A percentile compares a stretch with the other conserved stretches of the same genome.
These are phyloP conservation scores for Rhodotorula sp. DNA, from an alignment of 1,284 basidiomycete genomes.

Conservation along the genomic window DNA sequence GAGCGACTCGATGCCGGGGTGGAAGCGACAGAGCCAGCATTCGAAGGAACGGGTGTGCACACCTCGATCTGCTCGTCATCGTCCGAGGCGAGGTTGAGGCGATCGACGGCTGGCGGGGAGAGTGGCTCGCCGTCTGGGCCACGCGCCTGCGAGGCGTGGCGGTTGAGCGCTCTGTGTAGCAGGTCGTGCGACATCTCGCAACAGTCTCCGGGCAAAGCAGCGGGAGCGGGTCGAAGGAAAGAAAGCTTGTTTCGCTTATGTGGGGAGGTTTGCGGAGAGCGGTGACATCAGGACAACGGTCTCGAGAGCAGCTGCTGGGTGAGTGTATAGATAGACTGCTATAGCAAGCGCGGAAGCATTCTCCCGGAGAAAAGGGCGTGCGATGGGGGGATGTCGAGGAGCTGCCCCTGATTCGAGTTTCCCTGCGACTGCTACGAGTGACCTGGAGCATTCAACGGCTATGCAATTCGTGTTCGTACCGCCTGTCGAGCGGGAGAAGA, in stretches of 20 bases:
- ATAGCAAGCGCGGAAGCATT: no score
- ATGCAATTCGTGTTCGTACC: no score
- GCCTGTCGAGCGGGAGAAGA: no score
- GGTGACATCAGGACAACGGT: no score
- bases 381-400: no score
- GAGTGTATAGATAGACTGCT: no score
- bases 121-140: constrained; percentile 6
- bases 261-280: no score
- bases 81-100: constrained; percentile 12
- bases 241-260: neutral
- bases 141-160: constrained; percentile 18
- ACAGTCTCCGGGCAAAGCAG: neutral
- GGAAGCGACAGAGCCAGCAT: constrained; percentile 17
- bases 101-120: constrained; percentile 13
- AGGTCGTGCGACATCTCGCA: constrained; percentile 25
- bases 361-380: no score
- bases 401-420: no score
- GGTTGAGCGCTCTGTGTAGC: constrained; percentile 30
- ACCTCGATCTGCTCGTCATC: constrained; percentile 37
- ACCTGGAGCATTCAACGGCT: no score
- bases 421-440: no score
- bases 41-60: constrained; percentile 23
- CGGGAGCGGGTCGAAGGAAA: neutral
- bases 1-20: constrained; percentile 23
- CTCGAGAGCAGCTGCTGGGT: no score